phyloP scores from a whole-genome alignment of 2,329 filamentous ascomycete species.

The Colletotrichum spinosum region DNA sequence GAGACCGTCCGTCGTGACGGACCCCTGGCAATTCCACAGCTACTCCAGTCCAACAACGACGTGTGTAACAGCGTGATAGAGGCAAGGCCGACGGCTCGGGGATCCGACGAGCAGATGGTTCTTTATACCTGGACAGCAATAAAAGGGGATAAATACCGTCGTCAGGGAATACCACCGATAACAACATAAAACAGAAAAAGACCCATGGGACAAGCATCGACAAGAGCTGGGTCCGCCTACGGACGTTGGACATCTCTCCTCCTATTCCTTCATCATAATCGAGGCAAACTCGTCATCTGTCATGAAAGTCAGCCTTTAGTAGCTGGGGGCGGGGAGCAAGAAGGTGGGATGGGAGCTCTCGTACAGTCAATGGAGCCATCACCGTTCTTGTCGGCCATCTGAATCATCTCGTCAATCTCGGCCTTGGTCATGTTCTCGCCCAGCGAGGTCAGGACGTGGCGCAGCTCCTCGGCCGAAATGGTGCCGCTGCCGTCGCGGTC shows the following conservation, averaged over 20 bases:
- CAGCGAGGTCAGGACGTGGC: slow-evolving; percentile 92
- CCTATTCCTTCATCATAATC: slow-evolving; percentile 95
- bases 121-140: not conserved
- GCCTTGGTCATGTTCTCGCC: slow-evolving; percentile 92
- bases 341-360: slow-evolving; percentile 44
- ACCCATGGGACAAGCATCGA: slow-evolving; percentile 24
- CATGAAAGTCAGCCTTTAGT: not conserved
- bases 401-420: slow-evolving; percentile 94
- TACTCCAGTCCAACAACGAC: too few relatives aligned
- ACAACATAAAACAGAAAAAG: not conserved
- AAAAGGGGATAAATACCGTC: slow-evolving; percentile 22
- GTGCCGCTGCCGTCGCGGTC: slow-evolving; percentile 93
- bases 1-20: too few relatives aligned
- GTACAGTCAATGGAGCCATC: slow-evolving; percentile 90
- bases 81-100: not conserved
- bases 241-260: not conserved
- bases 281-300: slow-evolving; percentile 92
- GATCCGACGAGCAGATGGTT: not conserved
- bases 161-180: slow-evolving; percentile 13
- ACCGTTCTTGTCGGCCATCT: slow-evolving; percentile 89
- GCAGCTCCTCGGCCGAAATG: slow-evolving; percentile 88
- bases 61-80: too few relatives aligned
- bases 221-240: slow-evolving; percentile 14
- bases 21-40: too few relatives aligned
- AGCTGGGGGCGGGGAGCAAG: not conserved